Evolutionary conservation across 2,329 filamentous ascomycete genomes (phyloP), one percentile per base, ranked within the genome.

Genomic region (Colletotrichum sp.): DNA sequence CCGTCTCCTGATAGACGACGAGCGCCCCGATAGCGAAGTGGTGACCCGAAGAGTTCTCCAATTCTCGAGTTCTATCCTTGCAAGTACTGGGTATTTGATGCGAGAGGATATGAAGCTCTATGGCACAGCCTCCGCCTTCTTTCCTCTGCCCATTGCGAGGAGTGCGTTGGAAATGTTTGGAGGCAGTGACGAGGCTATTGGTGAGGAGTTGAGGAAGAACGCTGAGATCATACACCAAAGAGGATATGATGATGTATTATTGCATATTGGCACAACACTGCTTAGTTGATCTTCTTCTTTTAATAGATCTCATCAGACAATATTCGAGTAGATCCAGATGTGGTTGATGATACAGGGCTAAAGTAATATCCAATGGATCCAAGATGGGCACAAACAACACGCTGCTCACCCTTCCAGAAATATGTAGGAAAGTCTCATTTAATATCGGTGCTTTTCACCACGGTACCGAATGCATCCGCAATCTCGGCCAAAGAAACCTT

Each of bases 391-490:
- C 15, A 16, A 7, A 18, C 18, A 44, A 44, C 8, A 44, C 5
- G 18, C 39, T n/a, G 36, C 36, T 16, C 36, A 5, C 8, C 36
- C 36, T 44, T 1, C 8, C 16, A 0, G 36, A 18, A 44, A 16
- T 39, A n/a, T 44, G 8, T 44, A 0, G 18, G 2, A 22, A 22
- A 26, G 13, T 7, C 4, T 32, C 7, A 55, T 18, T 34, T 6
- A 1, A 83, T 81, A 12, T 81, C 79, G 36, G 76, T 76, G 71
- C 80, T 83, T 69, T 81, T 71, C 15, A 93, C 84, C 6, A 94
- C 85, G 0, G 91, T 93, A 1, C 87, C 92, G 83, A 94, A 93
- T 2, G 86, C 89, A 87, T 94, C 93, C 0, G 80, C 90, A 80
- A 94, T 83, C 82, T 94, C 92, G 7, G 86, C 85, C 77, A 94